Evolutionary conservation across 352 stramenopile species (phyloP).

Genomic region (Phytophthora syringae): DNA sequence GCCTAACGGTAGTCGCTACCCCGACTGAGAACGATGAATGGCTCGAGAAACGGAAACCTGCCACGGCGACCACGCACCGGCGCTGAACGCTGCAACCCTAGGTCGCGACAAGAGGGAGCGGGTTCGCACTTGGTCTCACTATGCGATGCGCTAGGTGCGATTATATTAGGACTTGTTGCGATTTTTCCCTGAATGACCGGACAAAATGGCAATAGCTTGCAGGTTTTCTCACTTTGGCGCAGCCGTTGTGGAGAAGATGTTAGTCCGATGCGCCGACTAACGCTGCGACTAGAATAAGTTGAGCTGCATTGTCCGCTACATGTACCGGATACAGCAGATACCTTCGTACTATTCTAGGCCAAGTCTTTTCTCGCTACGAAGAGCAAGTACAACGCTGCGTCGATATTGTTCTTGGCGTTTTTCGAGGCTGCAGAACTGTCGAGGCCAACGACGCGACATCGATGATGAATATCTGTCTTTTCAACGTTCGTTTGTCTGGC

Average conservation of each 20-base stretch:
- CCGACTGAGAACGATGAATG: conserved; percentile 24
- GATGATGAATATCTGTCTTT: not conserved
- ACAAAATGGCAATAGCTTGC: conserved; percentile 13
- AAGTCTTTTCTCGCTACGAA: not conserved
- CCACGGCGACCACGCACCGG: not conserved
- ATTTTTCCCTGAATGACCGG: conserved; percentile 18
- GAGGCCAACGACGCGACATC: not conserved
- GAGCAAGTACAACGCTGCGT: not conserved
- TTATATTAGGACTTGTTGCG: conserved; percentile 12
- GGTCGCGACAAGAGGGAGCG: conserved; percentile 1
- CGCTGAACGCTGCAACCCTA: conserved; percentile 20
- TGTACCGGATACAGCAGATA: not conserved
- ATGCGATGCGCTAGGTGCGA: conserved; percentile 1
- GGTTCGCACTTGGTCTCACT: conserved; percentile 16
- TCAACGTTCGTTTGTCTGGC: conserved; percentile 3
- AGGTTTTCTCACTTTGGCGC: not conserved
- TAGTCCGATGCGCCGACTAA: not conserved
- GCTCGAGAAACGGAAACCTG: conserved; percentile 26
- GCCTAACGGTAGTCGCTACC: conserved; percentile 9
- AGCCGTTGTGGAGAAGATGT: too few species aligned
- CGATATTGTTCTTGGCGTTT: not conserved
- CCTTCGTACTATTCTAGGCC: not conserved
- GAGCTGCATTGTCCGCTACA: not conserved
- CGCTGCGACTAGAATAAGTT: not conserved
- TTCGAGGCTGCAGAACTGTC: too few species aligned